Conservation (phyloP, 148 eudicot species). For the Salicornia ramosissima region DNA sequence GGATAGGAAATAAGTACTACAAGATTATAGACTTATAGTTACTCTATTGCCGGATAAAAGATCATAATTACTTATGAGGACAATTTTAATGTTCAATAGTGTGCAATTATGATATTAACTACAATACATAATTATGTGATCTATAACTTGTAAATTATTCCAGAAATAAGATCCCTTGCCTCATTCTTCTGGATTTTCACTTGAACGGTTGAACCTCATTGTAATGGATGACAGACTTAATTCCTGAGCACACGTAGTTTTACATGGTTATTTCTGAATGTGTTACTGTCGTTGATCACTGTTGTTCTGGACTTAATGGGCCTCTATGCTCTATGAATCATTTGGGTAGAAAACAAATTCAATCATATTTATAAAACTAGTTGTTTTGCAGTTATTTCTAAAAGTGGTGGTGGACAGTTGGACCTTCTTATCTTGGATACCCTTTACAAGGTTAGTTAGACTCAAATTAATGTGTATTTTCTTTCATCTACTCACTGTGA, state of each 20-base stretch:
- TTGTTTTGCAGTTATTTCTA: slow-evolving; percentile 61
- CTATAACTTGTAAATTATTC: too few species aligned
- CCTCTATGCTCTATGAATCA: not conserved
- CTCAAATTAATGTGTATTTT: not conserved
- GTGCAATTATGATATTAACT: too few species aligned
- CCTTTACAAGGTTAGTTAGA: slow-evolving; percentile 30
- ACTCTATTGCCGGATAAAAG: too few species aligned
- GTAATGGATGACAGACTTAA: not conserved
- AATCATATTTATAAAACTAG: slow-evolving; percentile 5
- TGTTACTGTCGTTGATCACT: not conserved
- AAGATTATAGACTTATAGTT: too few species aligned
- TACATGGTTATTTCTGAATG: not conserved
- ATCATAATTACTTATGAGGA: too few species aligned
- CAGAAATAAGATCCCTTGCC: too few species aligned
- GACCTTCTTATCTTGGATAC: slow-evolving; percentile 89
- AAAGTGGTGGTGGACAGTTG: slow-evolving; percentile 57
- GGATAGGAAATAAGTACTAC: too few species aligned
- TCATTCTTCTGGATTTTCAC: too few species aligned
- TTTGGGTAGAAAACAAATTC: not conserved
- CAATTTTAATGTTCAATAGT: too few species aligned
- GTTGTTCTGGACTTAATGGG: not conserved
- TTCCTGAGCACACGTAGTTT: not conserved
- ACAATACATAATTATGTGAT: too few species aligned
- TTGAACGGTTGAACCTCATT: too few species aligned
- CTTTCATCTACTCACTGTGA: not conserved